phyloP scores from a whole-genome alignment of 2,329 filamentous ascomycete species.

The Thelonectria blattea region DNA sequence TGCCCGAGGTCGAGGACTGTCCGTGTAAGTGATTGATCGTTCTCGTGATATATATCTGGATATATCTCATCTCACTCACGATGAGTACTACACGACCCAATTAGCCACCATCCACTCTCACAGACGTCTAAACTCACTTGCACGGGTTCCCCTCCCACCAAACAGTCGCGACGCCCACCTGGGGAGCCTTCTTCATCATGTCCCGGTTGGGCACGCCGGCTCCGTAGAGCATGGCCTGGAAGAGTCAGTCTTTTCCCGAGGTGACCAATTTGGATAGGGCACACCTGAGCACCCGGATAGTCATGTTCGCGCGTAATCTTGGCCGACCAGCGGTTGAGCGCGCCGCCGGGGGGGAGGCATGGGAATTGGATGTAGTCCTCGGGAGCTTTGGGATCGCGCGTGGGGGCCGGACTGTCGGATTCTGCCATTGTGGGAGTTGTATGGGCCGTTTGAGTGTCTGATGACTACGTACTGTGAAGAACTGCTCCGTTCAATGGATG shows the following conservation, averaged over 20 bases:
- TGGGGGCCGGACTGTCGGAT: conserved; percentile 27
- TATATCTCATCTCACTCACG: conserved; percentile 48
- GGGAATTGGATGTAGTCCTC: conserved; percentile 61
- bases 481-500: not conserved
- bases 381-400: conserved; percentile 53
- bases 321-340: conserved; percentile 85
- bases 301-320: conserved; percentile 85
- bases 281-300: conserved; percentile 86
- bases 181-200: conserved; percentile 87
- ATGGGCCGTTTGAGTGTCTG: not conserved
- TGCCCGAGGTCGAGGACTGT: conserved; percentile 84
- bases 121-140: conserved; percentile 66
- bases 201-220: conserved; percentile 84
- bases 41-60: too few relatives aligned
- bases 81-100: conserved; percentile 44
- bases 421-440: conserved; percentile 35
- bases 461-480: not conserved
- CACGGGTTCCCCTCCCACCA: conserved; percentile 99
- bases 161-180: conserved; percentile 88
- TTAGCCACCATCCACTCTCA: conserved; percentile 14
- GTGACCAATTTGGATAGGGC: conserved; percentile 7
- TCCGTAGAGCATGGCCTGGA: conserved; percentile 90
- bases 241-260: not conserved
- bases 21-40: conserved; percentile 25
- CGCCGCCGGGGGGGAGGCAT: conserved; percentile 56